Evolutionary conservation across 768 basidiomycete genomes (phyloP).

Genomic region (Suillus variegatus): DNA sequence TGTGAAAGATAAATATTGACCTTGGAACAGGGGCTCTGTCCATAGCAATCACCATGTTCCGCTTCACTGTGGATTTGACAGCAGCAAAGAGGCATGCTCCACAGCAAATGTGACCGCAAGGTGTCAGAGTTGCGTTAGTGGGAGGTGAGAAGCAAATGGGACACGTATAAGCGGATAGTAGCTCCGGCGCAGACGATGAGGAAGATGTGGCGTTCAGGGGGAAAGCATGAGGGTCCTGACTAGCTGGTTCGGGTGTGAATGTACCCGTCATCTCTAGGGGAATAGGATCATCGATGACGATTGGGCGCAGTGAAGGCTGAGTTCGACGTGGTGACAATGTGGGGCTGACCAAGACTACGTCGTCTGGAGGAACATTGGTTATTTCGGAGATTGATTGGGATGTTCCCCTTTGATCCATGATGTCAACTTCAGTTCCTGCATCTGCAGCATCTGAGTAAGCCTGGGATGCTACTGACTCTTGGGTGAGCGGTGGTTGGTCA

Average conservation of each 20-base stretch:
- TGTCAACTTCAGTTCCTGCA: neutral
- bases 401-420: neutral
- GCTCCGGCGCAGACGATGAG: constrained; percentile 20
- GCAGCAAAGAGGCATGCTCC: constrained; percentile 76
- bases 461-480: neutral
- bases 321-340: neutral
- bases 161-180: constrained; percentile 66
- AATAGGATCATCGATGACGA: constrained; percentile 3
- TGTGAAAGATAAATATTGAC: constrained; percentile 29
- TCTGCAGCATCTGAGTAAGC: neutral
- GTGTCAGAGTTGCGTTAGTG: constrained; percentile 73
- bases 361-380: neutral
- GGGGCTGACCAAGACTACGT: constrained; percentile 4
- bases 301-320: neutral
- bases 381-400: neutral
- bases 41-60: constrained; percentile 39
- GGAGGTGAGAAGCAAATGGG: constrained; percentile 82
- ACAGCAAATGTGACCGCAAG: constrained; percentile 80
- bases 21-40: constrained; percentile 37
- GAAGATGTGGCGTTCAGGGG: constrained; percentile 3
- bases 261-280: neutral
- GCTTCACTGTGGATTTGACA: constrained; percentile 60
- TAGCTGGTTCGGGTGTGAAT: constrained; percentile 5
- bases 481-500: constrained; percentile 1
- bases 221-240: neutral